Evolutionary conservation across 768 basidiomycete genomes (phyloP).

Genomic region (Rhodotorula graminis): DNA sequence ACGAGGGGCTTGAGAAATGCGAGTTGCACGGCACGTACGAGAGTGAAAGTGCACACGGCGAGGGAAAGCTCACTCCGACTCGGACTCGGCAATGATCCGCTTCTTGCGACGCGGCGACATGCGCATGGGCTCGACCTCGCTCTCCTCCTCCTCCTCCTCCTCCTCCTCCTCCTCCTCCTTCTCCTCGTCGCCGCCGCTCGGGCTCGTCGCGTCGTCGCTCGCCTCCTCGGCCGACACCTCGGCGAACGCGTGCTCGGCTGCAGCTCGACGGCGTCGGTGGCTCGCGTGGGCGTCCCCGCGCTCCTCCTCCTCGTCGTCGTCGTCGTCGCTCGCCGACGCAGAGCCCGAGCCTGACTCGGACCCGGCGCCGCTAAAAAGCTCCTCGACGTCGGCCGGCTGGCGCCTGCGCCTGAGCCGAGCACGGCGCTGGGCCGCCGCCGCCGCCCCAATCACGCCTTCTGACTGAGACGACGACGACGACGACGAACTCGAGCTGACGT

Average conservation of each 20-base stretch:
- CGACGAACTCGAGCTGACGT: not conserved
- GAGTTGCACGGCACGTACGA: too few relatives aligned
- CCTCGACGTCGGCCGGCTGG: too few relatives aligned
- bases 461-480: not conserved
- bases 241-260: not conserved
- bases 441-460: not conserved
- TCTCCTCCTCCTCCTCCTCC: not conserved
- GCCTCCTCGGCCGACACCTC: not conserved
- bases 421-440: too few relatives aligned
- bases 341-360: not conserved
- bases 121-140: too few relatives aligned
- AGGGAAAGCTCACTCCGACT: too few relatives aligned
- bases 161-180: not conserved
- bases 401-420: too few relatives aligned
- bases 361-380: too few relatives aligned
- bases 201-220: not conserved
- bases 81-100: too few relatives aligned
- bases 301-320: not conserved
- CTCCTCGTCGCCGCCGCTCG: not conserved
- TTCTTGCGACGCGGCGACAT: too few relatives aligned
- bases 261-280: not conserved
- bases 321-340: not conserved
- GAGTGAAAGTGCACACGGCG: too few relatives aligned
- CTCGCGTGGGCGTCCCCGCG: not conserved
- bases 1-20: too few relatives aligned